phyloP scores from a whole-genome alignment of 2,329 filamentous ascomycete species.

The Beauveria medogensis region DNA sequence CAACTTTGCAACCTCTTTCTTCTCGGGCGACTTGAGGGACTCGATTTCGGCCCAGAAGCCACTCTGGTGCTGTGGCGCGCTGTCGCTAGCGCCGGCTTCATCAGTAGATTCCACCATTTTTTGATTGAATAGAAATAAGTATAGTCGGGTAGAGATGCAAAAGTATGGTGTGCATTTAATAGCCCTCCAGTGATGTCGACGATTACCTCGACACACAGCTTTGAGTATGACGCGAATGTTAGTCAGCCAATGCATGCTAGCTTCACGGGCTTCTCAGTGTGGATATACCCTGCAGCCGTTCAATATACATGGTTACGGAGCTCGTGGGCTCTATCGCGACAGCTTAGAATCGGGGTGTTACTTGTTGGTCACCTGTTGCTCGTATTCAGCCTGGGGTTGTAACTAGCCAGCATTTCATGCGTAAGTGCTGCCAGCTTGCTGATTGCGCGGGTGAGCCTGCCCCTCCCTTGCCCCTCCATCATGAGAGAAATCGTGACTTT shows the following conservation, averaged over 20 bases:
- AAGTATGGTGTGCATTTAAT: background rate
- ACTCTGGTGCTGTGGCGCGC: conserved; percentile 7
- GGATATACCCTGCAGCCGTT: conserved; percentile 2
- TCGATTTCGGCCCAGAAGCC: conserved; percentile 31
- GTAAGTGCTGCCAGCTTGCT: background rate
- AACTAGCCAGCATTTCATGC: background rate
- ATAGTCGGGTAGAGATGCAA: background rate
- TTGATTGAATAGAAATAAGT: background rate
- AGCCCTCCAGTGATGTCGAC: background rate
- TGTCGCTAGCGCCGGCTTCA: background rate
- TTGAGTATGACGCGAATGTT: background rate
- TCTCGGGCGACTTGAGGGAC: conserved; percentile 31
- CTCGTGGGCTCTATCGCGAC: background rate
- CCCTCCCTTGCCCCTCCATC: background rate
- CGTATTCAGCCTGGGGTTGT: background rate
- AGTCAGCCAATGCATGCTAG: background rate
- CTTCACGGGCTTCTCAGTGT: background rate
- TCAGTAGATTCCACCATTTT: background rate
- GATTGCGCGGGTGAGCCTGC: background rate
- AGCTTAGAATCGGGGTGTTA: too few relatives aligned
- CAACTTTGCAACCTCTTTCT: conserved; percentile 35
- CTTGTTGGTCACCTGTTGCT: background rate
- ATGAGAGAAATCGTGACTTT: conserved; percentile 97
- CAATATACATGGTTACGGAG: background rate
- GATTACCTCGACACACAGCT: background rate